Evolutionary conservation across 208 protist genomes (phyloP).

Genomic region (Leishmania amazonensis): DNA sequence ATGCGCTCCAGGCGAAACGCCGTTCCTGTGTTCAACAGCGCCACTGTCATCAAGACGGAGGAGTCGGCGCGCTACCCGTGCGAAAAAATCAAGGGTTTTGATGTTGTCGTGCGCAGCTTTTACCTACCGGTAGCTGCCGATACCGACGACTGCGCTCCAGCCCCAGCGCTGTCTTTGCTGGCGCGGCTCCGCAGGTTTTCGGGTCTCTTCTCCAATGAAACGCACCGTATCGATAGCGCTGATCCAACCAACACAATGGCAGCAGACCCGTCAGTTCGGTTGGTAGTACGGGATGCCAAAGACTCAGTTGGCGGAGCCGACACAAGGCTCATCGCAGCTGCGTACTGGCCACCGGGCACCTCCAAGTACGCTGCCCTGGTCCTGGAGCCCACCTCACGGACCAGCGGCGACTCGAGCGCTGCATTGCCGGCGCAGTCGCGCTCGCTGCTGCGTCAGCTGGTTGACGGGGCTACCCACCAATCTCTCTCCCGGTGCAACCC

Average conservation of each 20-base stretch:
- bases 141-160: neutral
- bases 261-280: constrained; percentile 2
- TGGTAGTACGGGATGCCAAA: constrained; percentile 24
- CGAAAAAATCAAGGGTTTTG: constrained; percentile 57
- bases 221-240: constrained; percentile 9
- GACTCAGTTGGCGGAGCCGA: neutral
- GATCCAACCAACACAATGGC: neutral
- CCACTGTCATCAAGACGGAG: constrained; percentile 44
- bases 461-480: constrained; percentile 76
- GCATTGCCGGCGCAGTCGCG: constrained; percentile 1
- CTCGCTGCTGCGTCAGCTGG: constrained; percentile 44
- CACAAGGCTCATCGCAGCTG: constrained; percentile 18
- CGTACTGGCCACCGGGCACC: constrained; percentile 61
- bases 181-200: constrained; percentile 5
- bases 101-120: constrained; percentile 81
- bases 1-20: constrained; percentile 22
- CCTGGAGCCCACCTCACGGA: constrained; percentile 45
- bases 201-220: constrained; percentile 41
- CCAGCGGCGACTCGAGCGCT: neutral
- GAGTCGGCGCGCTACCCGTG: constrained; percentile 73
- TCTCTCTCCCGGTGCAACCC: constrained; percentile 80
- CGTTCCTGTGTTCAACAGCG: constrained; percentile 53
- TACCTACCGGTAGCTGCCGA: constrained; percentile 41
- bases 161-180: neutral
- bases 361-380: constrained; percentile 75